phyloP scores from a whole-genome alignment of 2,329 filamentous ascomycete species.

The Alternaria postmessia region DNA sequence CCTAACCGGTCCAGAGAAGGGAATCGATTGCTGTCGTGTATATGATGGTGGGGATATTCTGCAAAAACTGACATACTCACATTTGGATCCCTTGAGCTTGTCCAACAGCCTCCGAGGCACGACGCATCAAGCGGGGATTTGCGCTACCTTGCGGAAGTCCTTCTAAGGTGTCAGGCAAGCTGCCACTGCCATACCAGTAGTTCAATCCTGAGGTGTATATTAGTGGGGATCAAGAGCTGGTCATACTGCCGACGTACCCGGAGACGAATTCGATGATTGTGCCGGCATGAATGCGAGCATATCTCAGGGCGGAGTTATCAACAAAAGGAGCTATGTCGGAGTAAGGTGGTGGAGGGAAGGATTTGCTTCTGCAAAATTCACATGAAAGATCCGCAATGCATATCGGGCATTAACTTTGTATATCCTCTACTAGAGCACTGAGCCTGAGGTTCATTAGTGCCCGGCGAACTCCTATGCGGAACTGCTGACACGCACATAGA shows the following conservation, averaged over 20 bases:
- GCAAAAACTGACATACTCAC: conserved; percentile 29
- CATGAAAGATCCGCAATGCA: conserved; percentile 40
- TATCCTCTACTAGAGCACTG: conserved; percentile 35
- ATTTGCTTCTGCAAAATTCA: conserved; percentile 33
- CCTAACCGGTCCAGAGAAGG: conserved; percentile 4
- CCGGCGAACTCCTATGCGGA: conserved; percentile 36
- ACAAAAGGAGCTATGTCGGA: conserved; percentile 32
- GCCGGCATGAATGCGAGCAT: conserved; percentile 51
- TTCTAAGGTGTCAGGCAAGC: conserved; percentile 41
- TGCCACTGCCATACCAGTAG: conserved; percentile 46
- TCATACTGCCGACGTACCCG: conserved; percentile 34
- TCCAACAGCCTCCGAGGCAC: conserved; percentile 44
- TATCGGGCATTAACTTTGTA: conserved; percentile 44
- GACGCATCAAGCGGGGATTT: conserved; percentile 42
- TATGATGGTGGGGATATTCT: conserved; percentile 5
- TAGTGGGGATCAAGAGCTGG: conserved; percentile 16
- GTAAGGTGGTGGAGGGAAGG: conserved; percentile 28
- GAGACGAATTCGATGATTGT: conserved; percentile 44
- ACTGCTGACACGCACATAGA: conserved; percentile 42
- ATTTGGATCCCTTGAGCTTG: conserved; percentile 39
- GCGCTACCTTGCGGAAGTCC: conserved; percentile 32
- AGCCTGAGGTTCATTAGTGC: conserved; percentile 38
- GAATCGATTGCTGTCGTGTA: conserved; percentile 5
- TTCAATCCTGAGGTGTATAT: conserved; percentile 34
- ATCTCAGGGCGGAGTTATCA: conserved; percentile 33